phyloP scores from a whole-genome alignment of 306 rosid species.

The Trifolium subterraneum region DNA sequence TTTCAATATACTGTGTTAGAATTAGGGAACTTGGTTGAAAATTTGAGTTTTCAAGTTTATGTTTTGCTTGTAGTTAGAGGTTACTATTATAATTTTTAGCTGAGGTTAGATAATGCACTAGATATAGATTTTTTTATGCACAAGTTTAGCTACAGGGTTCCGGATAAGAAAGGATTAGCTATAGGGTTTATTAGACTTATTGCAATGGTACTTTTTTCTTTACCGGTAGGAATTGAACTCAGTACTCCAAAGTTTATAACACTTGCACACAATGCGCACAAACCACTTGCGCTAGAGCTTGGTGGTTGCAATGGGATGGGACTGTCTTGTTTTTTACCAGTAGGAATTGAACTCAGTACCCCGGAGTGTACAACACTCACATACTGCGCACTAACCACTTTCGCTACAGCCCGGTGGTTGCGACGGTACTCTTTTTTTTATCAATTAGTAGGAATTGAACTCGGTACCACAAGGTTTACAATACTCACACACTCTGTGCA shows the following conservation, averaged over 20 bases:
- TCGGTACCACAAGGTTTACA: background rate
- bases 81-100: background rate
- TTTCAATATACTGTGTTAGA: background rate
- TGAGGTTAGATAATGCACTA: conserved; percentile 1
- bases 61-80: background rate
- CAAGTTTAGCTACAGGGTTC: background rate
- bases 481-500: background rate
- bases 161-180: background rate
- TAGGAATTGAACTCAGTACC: no score
- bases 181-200: background rate
- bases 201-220: background rate
- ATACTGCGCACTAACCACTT: no score
- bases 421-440: background rate
- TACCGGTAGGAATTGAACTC: background rate
- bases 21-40: background rate
- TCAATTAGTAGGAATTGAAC: background rate
- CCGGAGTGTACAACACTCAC: no score
- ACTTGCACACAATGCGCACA: background rate
- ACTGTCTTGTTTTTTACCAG: no score
- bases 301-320: background rate
- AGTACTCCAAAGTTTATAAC: background rate
- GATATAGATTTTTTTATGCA: background rate
- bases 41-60: background rate
- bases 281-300: no score
- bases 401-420: background rate